Percentiles rank a stretch among this genome's conserved stretches.
Evolutionary conservation across 257 asterid species (phyloP).

Genomic region (Jacaranda mimosifolia): DNA sequence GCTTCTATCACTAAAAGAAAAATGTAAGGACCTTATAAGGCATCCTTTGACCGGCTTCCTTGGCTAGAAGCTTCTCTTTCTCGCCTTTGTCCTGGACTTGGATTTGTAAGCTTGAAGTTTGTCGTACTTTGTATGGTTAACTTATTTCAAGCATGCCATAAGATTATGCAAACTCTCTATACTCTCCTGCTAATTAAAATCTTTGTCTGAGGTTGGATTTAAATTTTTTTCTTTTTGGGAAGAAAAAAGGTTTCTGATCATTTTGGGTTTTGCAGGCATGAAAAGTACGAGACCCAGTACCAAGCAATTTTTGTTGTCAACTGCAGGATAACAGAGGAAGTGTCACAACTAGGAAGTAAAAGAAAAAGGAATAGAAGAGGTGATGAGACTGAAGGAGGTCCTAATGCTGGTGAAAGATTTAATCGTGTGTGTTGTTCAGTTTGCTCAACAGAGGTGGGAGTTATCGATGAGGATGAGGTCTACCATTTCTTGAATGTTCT

Average conservation of each 20-base stretch:
- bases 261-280: conserved; percentile 70
- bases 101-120: too few relatives aligned
- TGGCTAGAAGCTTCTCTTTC: too few relatives aligned
- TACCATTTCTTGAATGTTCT: conserved; percentile 83
- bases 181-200: not conserved
- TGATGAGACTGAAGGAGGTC: conserved; percentile 35
- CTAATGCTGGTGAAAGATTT: conserved; percentile 41
- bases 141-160: too few relatives aligned
- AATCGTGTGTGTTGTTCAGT: conserved; percentile 75
- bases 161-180: not conserved
- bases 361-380: conserved; percentile 62
- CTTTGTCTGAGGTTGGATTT: not conserved
- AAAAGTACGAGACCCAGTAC: conserved; percentile 73
- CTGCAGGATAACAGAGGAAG: conserved; percentile 66
- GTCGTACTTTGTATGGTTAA: too few relatives aligned
- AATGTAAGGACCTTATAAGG: too few relatives aligned
- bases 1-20: too few relatives aligned
- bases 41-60: too few relatives aligned
- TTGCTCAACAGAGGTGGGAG: conserved; percentile 87
- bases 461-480: conserved; percentile 79
- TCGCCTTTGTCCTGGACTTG: too few relatives aligned
- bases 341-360: conserved; percentile 64
- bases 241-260: not conserved
- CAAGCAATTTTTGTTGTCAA: conserved; percentile 86
- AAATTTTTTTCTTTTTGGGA: not conserved